A percentile compares a stretch with the other conserved stretches of the same genome.
These are phyloP conservation scores for Geotrichum armillariae DNA, from an alignment of 1,139 yeast species.

Conservation along the genomic window DNA sequence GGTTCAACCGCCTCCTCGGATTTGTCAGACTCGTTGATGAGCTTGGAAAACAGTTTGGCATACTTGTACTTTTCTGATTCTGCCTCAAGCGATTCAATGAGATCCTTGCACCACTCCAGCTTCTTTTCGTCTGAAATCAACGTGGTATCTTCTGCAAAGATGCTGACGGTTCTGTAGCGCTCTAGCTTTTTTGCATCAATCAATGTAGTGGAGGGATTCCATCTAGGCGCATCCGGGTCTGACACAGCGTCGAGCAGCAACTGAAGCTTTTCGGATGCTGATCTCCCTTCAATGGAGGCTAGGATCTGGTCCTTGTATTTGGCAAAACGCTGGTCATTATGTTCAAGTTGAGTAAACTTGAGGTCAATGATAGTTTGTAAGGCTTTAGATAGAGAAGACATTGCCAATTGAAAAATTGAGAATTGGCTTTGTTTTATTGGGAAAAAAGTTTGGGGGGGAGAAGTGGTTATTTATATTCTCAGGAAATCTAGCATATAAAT, in stretches of 20 bases:
- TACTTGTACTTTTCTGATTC: slow-evolving; percentile 21
- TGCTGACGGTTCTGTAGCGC: slow-evolving; percentile 2
- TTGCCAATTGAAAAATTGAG: slow-evolving; percentile 1
- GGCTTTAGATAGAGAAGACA: slow-evolving; percentile 17
- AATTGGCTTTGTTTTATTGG: too few species aligned
- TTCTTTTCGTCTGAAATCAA: slow-evolving; percentile 12
- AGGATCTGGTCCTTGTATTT: slow-evolving; percentile 8
- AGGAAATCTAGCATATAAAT: too few species aligned
- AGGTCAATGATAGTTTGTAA: slow-evolving; percentile 19
- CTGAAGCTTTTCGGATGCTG: slow-evolving; percentile 10
- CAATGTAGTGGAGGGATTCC: slow-evolving; percentile 9
- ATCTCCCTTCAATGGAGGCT: slow-evolving; percentile 8
- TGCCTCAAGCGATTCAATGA: slow-evolving; percentile 16
- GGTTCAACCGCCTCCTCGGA: slow-evolving; percentile 3
- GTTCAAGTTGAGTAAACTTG: slow-evolving; percentile 20
- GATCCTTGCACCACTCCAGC: slow-evolving; percentile 13
- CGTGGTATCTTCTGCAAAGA: slow-evolving; percentile 7
- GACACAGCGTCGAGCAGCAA: slow-evolving; percentile 20
- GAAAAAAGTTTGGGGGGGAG: too few species aligned
- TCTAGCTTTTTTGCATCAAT: slow-evolving; percentile 4
- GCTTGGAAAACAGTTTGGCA: slow-evolving; percentile 23
- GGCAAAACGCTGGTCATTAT: slow-evolving; percentile 14
- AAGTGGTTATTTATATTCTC: too few species aligned
- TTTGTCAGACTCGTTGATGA: slow-evolving; percentile 23
- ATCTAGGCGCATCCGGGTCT: slow-evolving; percentile 15